phyloP scores from a whole-genome alignment of 78 protist species.

The Dictyostelium brefeldianum region DNA sequence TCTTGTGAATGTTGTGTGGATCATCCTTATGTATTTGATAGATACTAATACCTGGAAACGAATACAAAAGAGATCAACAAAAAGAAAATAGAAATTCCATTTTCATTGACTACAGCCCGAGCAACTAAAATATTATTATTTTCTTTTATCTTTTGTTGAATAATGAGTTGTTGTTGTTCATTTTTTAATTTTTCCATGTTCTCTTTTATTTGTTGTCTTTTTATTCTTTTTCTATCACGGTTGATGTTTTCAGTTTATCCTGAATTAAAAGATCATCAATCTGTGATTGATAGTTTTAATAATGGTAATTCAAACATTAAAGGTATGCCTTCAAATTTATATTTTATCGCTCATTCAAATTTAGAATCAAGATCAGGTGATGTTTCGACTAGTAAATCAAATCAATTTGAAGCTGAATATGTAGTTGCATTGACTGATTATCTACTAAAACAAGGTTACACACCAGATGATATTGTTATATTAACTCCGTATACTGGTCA shows the following conservation, averaged over 20 bases:
- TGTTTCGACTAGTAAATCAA: slow-evolving; percentile 39
- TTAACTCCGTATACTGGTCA: slow-evolving; percentile 93
- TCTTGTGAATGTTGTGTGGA: too few species aligned
- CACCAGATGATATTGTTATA: slow-evolving; percentile 55
- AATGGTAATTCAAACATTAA: not conserved
- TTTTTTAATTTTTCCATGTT: too few species aligned
- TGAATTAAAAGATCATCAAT: slow-evolving; percentile 19
- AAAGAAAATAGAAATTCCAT: too few species aligned
- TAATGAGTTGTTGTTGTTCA: too few species aligned
- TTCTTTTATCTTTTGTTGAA: too few species aligned
- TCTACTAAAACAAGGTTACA: slow-evolving; percentile 69
- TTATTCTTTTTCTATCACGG: too few species aligned
- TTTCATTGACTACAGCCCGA: too few species aligned
- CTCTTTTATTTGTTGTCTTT: too few species aligned
- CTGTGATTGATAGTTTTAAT: not conserved
- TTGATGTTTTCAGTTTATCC: slow-evolving; percentile 79
- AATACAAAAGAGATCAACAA: too few species aligned
- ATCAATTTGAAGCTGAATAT: slow-evolving; percentile 75
- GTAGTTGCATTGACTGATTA: slow-evolving; percentile 35
- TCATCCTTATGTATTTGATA: too few species aligned
- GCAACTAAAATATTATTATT: too few species aligned
- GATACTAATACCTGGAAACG: too few species aligned
- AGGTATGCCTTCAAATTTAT: slow-evolving; percentile 55
- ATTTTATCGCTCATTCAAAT: slow-evolving; percentile 74
- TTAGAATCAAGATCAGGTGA: slow-evolving; percentile 41